A percentile compares a stretch with the other conserved stretches of the same genome.
Evolutionary conservation across 352 stramenopile genomes (phyloP).

Genomic region (Peronosclerospora sorghi): DNA sequence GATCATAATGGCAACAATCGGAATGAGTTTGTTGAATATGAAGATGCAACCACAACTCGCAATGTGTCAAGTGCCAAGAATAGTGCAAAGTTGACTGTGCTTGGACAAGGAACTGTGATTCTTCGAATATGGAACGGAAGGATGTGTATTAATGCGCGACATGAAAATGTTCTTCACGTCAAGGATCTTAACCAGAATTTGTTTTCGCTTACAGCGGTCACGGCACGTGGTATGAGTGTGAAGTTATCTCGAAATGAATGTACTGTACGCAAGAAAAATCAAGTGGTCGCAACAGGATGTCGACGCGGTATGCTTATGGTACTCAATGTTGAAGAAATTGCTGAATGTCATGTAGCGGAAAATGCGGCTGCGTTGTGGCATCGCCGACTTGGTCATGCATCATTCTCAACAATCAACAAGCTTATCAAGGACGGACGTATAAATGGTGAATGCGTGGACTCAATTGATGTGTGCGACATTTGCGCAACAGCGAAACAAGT

Average conservation of each 20-base stretch:
- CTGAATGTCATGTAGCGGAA: background rate
- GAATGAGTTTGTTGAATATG: slow-evolving; percentile 1
- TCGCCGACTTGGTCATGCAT: background rate
- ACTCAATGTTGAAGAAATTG: no score
- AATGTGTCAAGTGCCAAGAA: background rate
- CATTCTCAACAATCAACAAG: background rate
- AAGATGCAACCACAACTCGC: background rate
- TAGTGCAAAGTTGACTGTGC: background rate
- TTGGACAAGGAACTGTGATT: background rate
- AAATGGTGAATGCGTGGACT: background rate
- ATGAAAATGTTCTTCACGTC: background rate
- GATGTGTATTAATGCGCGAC: background rate
- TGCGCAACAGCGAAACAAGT: background rate
- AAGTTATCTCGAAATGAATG: background rate
- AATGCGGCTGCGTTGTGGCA: background rate
- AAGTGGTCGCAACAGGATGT: no score
- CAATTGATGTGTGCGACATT: background rate
- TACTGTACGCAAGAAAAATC: no score
- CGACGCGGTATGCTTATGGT: background rate
- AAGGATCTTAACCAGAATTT: background rate
- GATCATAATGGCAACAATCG: background rate
- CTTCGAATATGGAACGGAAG: background rate
- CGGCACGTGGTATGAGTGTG: background rate
- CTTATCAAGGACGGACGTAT: background rate
- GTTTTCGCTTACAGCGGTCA: background rate